phyloP scores from a whole-genome alignment of 2,329 filamentous ascomycete species.

The Chaetomiaceae sp. region DNA sequence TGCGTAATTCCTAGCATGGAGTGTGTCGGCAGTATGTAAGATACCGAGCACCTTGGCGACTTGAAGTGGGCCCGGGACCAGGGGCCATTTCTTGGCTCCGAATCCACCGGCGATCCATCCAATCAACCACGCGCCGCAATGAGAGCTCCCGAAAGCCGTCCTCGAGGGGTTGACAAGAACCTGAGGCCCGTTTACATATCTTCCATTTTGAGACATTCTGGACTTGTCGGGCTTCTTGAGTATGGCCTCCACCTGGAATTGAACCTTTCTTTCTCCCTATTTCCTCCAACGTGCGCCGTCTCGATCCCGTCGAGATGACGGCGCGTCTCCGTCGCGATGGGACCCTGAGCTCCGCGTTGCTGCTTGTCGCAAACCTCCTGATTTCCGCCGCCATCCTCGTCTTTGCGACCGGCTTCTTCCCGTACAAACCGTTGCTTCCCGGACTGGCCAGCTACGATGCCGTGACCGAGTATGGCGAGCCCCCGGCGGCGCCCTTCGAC shows the following conservation, averaged over 20 bases:
- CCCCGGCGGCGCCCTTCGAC: slow-evolving; percentile 71
- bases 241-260: slow-evolving; percentile 5
- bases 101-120: background rate
- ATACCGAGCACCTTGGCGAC: too few species aligned
- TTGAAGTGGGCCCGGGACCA: background rate
- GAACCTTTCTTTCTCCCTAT: background rate
- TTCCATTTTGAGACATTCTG: background rate
- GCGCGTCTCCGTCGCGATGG: slow-evolving; percentile 27
- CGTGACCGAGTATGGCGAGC: slow-evolving; percentile 48
- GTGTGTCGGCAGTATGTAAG: too few species aligned
- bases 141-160: slow-evolving; percentile 3
- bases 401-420: slow-evolving; percentile 92
- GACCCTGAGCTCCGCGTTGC: slow-evolving; percentile 33
- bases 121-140: background rate
- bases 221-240: background rate
- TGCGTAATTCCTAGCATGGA: too few species aligned
- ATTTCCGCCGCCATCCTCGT: slow-evolving; percentile 69
- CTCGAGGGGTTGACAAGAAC: background rate
- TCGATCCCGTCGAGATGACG: slow-evolving; percentile 24
- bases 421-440: slow-evolving; percentile 89
- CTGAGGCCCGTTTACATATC: background rate
- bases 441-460: slow-evolving; percentile 64
- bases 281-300: background rate
- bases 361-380: slow-evolving; percentile 67
- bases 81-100: slow-evolving; percentile 2